A percentile compares a stretch with the other conserved stretches of the same genome.
These are phyloP conservation scores for Sporisorium sorghi DNA, from an alignment of 1,284 basidiomycete species.

Conservation along the genomic window DNA sequence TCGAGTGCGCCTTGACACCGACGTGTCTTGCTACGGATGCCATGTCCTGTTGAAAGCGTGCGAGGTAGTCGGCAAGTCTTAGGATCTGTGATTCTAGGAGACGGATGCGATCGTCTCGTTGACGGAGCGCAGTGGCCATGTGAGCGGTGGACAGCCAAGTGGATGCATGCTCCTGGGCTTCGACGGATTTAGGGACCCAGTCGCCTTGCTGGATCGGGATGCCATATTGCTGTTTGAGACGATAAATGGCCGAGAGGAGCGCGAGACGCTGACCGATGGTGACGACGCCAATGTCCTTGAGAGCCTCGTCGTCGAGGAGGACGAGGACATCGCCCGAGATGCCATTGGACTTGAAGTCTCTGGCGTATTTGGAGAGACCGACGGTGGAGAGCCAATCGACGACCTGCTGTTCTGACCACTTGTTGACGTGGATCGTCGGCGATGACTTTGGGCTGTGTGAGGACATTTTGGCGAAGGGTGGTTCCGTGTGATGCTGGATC, in stretches of 20 bases:
- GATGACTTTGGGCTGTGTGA: constrained; percentile 43
- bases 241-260: constrained; percentile 61
- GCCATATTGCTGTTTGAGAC: constrained; percentile 59
- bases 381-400: constrained; percentile 56
- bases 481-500: background rate
- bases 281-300: constrained; percentile 63
- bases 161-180: constrained; percentile 34
- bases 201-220: constrained; percentile 66
- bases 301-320: constrained; percentile 63
- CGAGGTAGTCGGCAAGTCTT: constrained; percentile 57
- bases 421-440: constrained; percentile 53
- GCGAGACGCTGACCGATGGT: constrained; percentile 65
- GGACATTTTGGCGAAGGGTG: constrained; percentile 14
- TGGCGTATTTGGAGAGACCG: constrained; percentile 49
- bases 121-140: constrained; percentile 40
- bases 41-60: constrained; percentile 60
- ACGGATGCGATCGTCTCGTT: constrained; percentile 64
- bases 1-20: constrained; percentile 53
- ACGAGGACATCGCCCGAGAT: constrained; percentile 67
- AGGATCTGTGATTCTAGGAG: constrained; percentile 63
- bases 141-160: constrained; percentile 24
- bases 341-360: constrained; percentile 55
- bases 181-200: constrained; percentile 57
- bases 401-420: constrained; percentile 58
- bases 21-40: constrained; percentile 45